Base-by-base conservation (phyloP, 345 rosid genomes). In the Eucalyptus pauciflora region DNA sequence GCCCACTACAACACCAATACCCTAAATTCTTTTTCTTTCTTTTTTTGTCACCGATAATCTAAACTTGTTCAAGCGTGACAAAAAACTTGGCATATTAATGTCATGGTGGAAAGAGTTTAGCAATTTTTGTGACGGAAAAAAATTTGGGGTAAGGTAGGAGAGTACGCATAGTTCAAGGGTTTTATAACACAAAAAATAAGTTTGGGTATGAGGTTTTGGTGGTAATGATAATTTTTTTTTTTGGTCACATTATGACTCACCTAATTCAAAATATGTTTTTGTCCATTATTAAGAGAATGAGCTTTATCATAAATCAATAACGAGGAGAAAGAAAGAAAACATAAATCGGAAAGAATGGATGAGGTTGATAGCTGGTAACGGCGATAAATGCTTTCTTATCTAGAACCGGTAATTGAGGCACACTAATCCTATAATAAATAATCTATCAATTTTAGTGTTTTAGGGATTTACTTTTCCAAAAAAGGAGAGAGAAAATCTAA, bases 11-110 rank as follows among this genome's bases (percentile, higher is more conserved):
- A 76, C 1, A 11, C 3, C 83, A 41, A 10, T 76, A 76, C 8
- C 25, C 18, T 3, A 60, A 9, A 1, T 3, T 37, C 2, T 37
- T 76, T 10, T 1, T 5, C 2, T 3, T 33, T 5, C 8, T 8
- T 9, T 0, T 17, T 17, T 8, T 33, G 13, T 20, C 48, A 20
- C 27, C 85, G 0, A 6, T 20, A 41, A 13, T 24, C 29, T 12
- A 22, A 37, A 76, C 2, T 4, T 37, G 27, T 20, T 18, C 48
- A 8, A 69, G 4, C 12, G 1, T 31, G 43, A 17, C 12, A 1
- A 17, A 69, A 69, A n/a, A 67, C 8, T n/a, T n/a, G 3, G 3
- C 5, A 24, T n/a, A 64, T n/a, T 64, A n/a, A 64, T 7, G 17
- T 64, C 3, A n/a, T 4, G 17, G 18, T 67, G 20, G 10, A 67